Evolutionary conservation across 495 filamentous ascomycete species (phyloP).

Genomic region (Penicillium manginii): DNA sequence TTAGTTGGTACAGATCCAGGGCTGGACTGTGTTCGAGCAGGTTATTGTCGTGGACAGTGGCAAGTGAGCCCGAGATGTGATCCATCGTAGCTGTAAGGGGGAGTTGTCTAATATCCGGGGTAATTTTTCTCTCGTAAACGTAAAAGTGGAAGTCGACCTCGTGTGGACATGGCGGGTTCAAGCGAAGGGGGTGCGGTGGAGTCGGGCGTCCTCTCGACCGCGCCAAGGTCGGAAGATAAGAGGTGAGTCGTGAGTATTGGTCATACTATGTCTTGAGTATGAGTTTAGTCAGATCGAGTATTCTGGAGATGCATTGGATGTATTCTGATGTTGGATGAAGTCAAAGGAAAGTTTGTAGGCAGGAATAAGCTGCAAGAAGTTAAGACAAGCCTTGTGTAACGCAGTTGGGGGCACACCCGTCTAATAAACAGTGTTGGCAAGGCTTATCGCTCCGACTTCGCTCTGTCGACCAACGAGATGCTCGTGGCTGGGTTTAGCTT

Average conservation of each 20-base stretch:
- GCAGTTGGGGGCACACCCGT: slow-evolving; percentile 8
- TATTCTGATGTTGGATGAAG: not conserved
- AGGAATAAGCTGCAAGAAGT: not conserved
- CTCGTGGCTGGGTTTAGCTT: not conserved
- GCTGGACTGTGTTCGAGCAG: not conserved
- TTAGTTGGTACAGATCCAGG: not conserved
- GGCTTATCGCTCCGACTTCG: slow-evolving; percentile 33
- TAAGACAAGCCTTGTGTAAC: slow-evolving; percentile 4
- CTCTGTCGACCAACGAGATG: slow-evolving; percentile 7
- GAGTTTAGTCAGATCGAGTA: not conserved
- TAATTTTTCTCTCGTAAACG: slow-evolving; percentile 38
- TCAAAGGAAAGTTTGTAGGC: too few relatives aligned
- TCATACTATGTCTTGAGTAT: slow-evolving; percentile 10
- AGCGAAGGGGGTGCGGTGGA: slow-evolving; percentile 22
- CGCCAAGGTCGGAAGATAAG: slow-evolving; percentile 31
- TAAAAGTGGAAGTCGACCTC: too few relatives aligned
- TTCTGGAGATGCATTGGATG: too few relatives aligned
- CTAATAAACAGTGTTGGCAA: slow-evolving; percentile 20
- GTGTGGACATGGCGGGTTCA: slow-evolving; percentile 1
- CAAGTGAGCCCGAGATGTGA: slow-evolving; percentile 1
- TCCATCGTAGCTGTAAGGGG: not conserved
- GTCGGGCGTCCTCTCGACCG: slow-evolving; percentile 12
- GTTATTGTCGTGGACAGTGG: not conserved
- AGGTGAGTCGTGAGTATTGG: slow-evolving; percentile 27
- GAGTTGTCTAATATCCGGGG: slow-evolving; percentile 25